Percentiles rank a stretch among this genome's conserved stretches.
These are phyloP conservation scores for Lyophyllum semitale DNA, from an alignment of 768 basidiomycete species.

Conservation along the genomic window DNA sequence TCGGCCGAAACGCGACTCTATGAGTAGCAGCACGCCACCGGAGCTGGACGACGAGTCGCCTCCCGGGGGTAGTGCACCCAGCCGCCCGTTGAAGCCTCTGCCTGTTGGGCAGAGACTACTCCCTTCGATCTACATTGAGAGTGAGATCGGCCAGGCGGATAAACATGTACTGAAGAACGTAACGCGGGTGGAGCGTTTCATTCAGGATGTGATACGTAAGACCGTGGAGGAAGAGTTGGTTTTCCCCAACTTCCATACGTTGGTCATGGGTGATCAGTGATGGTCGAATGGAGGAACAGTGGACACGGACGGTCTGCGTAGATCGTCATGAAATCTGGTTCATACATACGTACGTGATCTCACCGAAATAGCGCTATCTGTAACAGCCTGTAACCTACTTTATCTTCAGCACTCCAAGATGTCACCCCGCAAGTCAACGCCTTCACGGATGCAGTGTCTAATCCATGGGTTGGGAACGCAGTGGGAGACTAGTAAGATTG, in stretches of 20 bases:
- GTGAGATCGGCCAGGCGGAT: slow-evolving; percentile 94
- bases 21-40: slow-evolving; percentile 51
- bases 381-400: too few species aligned
- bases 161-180: slow-evolving; percentile 97
- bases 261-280: slow-evolving; percentile 35
- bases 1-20: slow-evolving; percentile 49
- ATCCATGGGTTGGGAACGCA: too few species aligned
- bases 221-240: slow-evolving; percentile 95
- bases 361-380: background rate
- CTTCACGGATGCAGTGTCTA: too few species aligned
- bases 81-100: slow-evolving; percentile 61
- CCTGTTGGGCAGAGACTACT: slow-evolving; percentile 84
- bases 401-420: too few species aligned
- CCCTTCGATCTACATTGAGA: slow-evolving; percentile 89
- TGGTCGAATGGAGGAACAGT: background rate
- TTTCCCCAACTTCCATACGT: slow-evolving; percentile 93
- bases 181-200: slow-evolving; percentile 91
- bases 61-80: slow-evolving; percentile 30
- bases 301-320: too few species aligned
- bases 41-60: slow-evolving; percentile 63
- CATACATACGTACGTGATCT: background rate
- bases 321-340: too few species aligned
- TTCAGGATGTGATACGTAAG: slow-evolving; percentile 93
- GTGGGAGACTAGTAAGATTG: too few species aligned
- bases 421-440: too few species aligned